Conservation (phyloP, 169 alveolate species). For the Cryptosporidium tyzzeri region DNA sequence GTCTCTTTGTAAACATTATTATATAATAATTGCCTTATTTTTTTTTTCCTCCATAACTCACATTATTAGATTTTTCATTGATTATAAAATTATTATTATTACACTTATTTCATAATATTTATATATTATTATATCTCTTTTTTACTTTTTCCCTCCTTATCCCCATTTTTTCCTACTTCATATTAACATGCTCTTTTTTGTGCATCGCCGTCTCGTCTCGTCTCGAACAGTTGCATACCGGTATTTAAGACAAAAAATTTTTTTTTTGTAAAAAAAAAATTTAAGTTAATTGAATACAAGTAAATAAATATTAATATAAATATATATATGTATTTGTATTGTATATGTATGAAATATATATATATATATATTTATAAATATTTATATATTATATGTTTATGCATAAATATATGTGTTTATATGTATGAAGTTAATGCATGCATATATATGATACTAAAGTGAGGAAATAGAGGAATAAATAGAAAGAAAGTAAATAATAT, state of each 20-base stretch:
- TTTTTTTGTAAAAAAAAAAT: neutral
- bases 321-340: neutral
- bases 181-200: conserved; percentile 42
- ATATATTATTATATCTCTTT: neutral
- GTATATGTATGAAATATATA: too few relatives aligned
- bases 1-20: conserved; percentile 27
- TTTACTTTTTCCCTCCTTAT: neutral
- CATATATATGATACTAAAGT: neutral
- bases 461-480: neutral
- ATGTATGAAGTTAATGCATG: neutral
- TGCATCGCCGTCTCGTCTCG: conserved; percentile 46
- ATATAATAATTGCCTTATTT: neutral
- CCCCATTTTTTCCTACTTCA: neutral
- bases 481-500: neutral
- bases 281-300: neutral
- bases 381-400: neutral
- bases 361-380: too few relatives aligned
- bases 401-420: neutral
- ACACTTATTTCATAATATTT: neutral
- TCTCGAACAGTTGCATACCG: conserved; percentile 50
- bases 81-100: too few relatives aligned
- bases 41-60: neutral
- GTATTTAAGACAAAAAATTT: conserved; percentile 10
- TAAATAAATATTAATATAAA: neutral
- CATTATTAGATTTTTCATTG: neutral